Conservation (phyloP, 768 basidiomycete species). For the Leccinum olivaceopallidum region DNA sequence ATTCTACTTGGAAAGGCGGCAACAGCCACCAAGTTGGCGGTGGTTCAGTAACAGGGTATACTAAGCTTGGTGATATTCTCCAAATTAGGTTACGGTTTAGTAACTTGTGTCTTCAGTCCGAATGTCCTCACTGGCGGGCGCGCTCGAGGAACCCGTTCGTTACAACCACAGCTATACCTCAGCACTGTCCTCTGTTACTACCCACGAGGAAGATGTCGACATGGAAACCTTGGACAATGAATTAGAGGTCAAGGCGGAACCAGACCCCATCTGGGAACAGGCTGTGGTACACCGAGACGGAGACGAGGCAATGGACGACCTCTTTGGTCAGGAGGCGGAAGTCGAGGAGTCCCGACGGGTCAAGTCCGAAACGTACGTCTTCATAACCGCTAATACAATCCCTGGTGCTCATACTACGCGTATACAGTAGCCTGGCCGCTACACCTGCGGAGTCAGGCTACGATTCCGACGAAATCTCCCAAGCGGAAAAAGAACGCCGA, state of each 20-base stretch:
- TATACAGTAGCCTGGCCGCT: slow-evolving; percentile 37
- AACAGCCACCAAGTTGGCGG: slow-evolving; percentile 15
- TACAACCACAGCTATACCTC: slow-evolving; percentile 21
- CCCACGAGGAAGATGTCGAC: slow-evolving; percentile 39
- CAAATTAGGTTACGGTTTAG: slow-evolving; percentile 14
- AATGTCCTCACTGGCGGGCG: slow-evolving; percentile 62
- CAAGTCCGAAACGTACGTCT: slow-evolving; percentile 49
- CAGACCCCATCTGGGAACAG: slow-evolving; percentile 13
- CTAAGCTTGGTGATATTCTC: neutral
- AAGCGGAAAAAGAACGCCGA: slow-evolving; percentile 55
- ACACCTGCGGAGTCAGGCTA: slow-evolving; percentile 44
- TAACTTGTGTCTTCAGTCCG: neutral
- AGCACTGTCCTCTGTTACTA: slow-evolving; percentile 2
- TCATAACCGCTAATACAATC: slow-evolving; percentile 8
- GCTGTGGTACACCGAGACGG: slow-evolving; percentile 17
- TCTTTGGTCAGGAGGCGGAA: slow-evolving; percentile 75
- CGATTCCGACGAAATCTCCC: slow-evolving; percentile 69
- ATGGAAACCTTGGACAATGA: slow-evolving; percentile 36
- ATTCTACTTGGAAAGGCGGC: slow-evolving; percentile 12
- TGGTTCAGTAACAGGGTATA: neutral
- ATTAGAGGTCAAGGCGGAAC: slow-evolving; percentile 21
- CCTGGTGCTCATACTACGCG: slow-evolving; percentile 19
- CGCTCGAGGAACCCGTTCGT: slow-evolving; percentile 43
- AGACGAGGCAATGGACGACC: slow-evolving; percentile 71
- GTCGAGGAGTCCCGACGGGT: slow-evolving; percentile 37